Evolutionary conservation across 495 filamentous ascomycete species (phyloP), one percentile per base, ranked within the genome.

Genomic region (Lindgomyces ingoldianus): DNA sequence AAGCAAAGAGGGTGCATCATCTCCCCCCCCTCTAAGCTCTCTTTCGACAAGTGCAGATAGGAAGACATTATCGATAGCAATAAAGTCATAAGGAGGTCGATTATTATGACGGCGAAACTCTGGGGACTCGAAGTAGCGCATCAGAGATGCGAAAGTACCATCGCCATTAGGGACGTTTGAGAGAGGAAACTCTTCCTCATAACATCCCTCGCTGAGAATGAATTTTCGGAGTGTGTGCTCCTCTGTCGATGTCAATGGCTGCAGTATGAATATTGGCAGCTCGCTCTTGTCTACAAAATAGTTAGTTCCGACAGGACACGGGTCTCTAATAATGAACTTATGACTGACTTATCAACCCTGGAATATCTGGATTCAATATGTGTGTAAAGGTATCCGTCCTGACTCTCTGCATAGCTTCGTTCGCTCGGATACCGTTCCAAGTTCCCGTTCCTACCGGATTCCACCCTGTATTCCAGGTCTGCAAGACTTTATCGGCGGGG

Each of bases 191-290:
- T 21, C 25, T 11, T 12, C 6, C 2, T 16, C 4, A n/a, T n/a
- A n/a, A n/a, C n/a, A n/a, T n/a, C n/a, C n/a, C n/a, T n/a, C n/a
- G n/a, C n/a, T n/a, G n/a, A n/a, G n/a, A 29, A 54, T 8, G 16
- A 54, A 14, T 11, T 25, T 16, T 16, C 51, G 51, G 19, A 54
- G 51, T 14, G 24, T 16, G 29, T 54, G 51, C 26, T 54, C 51
- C n/a, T 54, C 26, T 2, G 51, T 33, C 26, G 25, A 14, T 9
- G 25, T 54, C 14, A 54, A 19, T 10, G 51, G 51, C 51, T 30
- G 19, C 19, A 54, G 51, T 3, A 54, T 9, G 51, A 54, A 54
- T 10, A 54, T 19, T 2, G 51, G 24, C 26, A 54, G 51, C 29
- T 21, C 47, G 47, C 21, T 27, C 11, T 12, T 4, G 6, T 12